Conservation (phyloP, 148 eudicot genomes). For the Vaccinium myrtillus region DNA sequence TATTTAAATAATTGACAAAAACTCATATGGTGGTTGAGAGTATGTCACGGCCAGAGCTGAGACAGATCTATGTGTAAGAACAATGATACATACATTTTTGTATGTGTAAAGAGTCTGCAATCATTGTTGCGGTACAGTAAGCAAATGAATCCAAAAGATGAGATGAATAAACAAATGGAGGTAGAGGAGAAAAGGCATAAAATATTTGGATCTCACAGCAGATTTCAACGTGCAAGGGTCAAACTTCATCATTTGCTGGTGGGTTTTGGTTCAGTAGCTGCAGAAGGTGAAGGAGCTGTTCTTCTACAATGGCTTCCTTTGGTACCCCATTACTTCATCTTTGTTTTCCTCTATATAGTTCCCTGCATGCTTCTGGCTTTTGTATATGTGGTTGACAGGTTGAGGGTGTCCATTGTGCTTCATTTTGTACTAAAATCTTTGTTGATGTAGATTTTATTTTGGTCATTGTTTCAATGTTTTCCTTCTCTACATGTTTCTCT, state of each 20-base stretch:
- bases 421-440: no score
- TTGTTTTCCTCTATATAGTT: neutral
- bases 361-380: neutral
- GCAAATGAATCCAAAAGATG: no score
- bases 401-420: no score
- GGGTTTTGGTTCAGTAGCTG: neutral
- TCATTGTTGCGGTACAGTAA: no score
- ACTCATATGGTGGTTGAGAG: no score
- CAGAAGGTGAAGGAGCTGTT: neutral
- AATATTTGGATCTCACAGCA: neutral
- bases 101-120: no score
- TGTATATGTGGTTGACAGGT: neutral
- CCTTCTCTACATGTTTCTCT: neutral
- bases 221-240: no score
- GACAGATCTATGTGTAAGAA: no score
- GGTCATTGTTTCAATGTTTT: neutral
- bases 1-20: no score
- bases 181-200: neutral
- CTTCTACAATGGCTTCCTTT: constrained; percentile 14
- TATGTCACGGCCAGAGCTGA: no score
- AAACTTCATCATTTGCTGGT: neutral
- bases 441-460: no score
- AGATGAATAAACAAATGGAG: neutral
- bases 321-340: neutral
- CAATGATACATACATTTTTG: no score